Base-by-base conservation (phyloP, 23 red algal species). In the Gracilaria caudata region DNA sequence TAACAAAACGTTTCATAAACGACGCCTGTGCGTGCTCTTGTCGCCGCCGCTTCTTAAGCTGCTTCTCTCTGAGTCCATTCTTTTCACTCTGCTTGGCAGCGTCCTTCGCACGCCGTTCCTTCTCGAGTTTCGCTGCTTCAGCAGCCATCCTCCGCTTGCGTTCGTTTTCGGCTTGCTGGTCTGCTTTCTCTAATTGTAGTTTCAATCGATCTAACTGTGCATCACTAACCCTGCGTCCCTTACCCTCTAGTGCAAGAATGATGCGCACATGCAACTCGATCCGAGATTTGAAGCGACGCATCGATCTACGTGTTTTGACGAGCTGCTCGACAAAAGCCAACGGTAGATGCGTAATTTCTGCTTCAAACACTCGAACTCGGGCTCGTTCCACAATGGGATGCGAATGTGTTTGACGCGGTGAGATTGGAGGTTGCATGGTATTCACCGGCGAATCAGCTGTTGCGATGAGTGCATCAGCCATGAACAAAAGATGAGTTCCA, bases 1-100 rank as follows among this genome's bases (percentile, higher is more conserved):
- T 78, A 6, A 89, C 85, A 68, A 89, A 89, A 37, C 72, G 64
- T 35, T 79, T 89, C 85, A 89, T 89, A 26, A 89, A 89, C 4
- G 68, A 74, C 5, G 85, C 85, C 39, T 89, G 71, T 7, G 85
- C 85, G 28, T 41, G 26, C 37, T 77, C 72, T 26, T 80, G 77
- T 41, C 73, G 68, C 55, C 55, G 40, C 17, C 68, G 82, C 44
- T 86, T 86, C 63, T 83, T 66, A 3, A 64, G 35, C 26, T 75
- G 12, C 24, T 83, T 83, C 14, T 63, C 79, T 35, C 47, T 68
- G 20, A 66, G 25, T 28, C 85, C 71, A 28, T 14, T 68, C 35
- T 26, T 68, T 53, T 78, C 61, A 58, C 25, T 63, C 29, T 80
- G 51, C 10, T 63, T 57, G 6, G 77, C 51, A 6, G 77, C 29